Conservation (phyloP, 1,284 basidiomycete species). For the Heterobasidion parviporum region DNA sequence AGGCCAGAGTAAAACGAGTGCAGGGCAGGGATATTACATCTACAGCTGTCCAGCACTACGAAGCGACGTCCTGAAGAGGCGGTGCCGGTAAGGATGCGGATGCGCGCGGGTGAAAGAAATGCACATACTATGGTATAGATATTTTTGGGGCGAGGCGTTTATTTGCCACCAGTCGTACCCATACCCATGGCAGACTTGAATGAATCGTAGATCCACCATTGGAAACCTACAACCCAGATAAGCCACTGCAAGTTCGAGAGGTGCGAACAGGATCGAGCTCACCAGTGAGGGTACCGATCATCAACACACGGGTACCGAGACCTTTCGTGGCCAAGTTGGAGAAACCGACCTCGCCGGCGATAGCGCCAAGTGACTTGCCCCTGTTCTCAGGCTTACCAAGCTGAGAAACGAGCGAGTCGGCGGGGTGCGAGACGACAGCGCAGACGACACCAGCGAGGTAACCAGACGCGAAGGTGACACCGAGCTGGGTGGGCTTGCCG, state of each 20-base stretch:
- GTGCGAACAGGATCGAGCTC: slow-evolving; percentile 11
- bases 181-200: slow-evolving; percentile 77
- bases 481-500: slow-evolving; percentile 65
- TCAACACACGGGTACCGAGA: slow-evolving; percentile 72
- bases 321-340: slow-evolving; percentile 64
- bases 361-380: slow-evolving; percentile 63
- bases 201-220: slow-evolving; percentile 85
- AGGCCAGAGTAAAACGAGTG: too few relatives aligned
- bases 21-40: too few relatives aligned
- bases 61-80: too few relatives aligned
- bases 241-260: background rate
- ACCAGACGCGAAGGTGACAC: slow-evolving; percentile 73
- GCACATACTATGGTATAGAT: slow-evolving; percentile 1
- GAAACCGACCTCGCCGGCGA: slow-evolving; percentile 61
- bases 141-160: slow-evolving; percentile 18
- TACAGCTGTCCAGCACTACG: too few relatives aligned
- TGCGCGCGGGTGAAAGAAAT: background rate
- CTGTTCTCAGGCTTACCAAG: slow-evolving; percentile 72
- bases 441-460: slow-evolving; percentile 79
- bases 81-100: background rate
- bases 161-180: slow-evolving; percentile 81
- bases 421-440: slow-evolving; percentile 77
- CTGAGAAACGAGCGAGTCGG: slow-evolving; percentile 71
- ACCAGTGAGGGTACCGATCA: slow-evolving; percentile 74
- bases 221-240: slow-evolving; percentile 44